Conservation (phyloP, 768 basidiomycete species). For the Collybia sp. region DNA sequence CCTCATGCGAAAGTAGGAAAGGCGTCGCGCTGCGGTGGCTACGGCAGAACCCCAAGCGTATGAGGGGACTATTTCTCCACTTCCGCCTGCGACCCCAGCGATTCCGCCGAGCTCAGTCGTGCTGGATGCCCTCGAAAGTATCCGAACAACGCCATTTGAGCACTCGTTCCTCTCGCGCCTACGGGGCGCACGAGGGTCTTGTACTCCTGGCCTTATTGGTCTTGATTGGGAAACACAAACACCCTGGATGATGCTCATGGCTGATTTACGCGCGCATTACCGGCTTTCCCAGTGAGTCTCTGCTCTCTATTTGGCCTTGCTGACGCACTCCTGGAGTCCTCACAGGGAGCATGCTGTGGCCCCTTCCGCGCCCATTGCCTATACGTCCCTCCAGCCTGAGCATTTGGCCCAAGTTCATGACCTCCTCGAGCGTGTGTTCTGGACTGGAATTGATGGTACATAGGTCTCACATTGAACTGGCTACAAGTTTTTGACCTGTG, state of each 20-base stretch:
- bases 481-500: neutral
- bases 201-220: slow-evolving; percentile 38
- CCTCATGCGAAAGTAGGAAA: slow-evolving; percentile 22
- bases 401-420: slow-evolving; percentile 74
- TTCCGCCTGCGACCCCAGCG: slow-evolving; percentile 27
- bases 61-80: slow-evolving; percentile 20
- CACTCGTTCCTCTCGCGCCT: slow-evolving; percentile 66
- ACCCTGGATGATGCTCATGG: slow-evolving; percentile 75
- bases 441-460: slow-evolving; percentile 74
- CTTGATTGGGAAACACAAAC: slow-evolving; percentile 70
- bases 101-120: slow-evolving; percentile 25
- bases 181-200: slow-evolving; percentile 32
- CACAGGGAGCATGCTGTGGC: slow-evolving; percentile 41
- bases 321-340: slow-evolving; percentile 37
- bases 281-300: slow-evolving; percentile 50
- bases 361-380: slow-evolving; percentile 51
- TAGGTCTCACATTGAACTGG: neutral
- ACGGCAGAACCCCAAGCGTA: slow-evolving; percentile 13
- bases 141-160: slow-evolving; percentile 60
- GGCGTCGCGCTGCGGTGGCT: slow-evolving; percentile 14
- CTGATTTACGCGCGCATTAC: slow-evolving; percentile 66
- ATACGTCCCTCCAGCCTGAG: slow-evolving; percentile 49
- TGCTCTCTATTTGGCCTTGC: slow-evolving; percentile 1
- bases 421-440: slow-evolving; percentile 62
- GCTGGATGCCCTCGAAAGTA: slow-evolving; percentile 48